Base-by-base conservation (phyloP, 352 stramenopile genomes). In the Phytopythium ostracodes region DNA sequence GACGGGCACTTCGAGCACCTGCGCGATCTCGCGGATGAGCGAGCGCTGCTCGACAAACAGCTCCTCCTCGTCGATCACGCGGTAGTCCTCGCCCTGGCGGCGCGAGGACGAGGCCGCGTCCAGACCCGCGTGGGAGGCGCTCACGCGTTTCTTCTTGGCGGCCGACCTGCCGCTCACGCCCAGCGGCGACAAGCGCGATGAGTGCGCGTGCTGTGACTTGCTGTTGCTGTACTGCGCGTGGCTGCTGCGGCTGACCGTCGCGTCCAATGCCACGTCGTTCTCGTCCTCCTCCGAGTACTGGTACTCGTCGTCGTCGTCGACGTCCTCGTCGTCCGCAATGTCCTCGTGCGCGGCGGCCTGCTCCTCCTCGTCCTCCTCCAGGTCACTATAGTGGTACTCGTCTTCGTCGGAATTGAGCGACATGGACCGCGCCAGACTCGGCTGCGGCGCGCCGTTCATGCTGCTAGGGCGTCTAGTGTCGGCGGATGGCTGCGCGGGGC, bases 351-450 rank as follows among this genome's bases (percentile, higher is more conserved):
- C 57, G 42, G 29, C 67, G 24, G 35, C 53, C 50, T 35, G 64
- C 35, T 56, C 52, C 25, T 65, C 49, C 25, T 80, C 64, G 29
- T 84, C 81, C 27, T 91, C 77, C 55, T 87, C 79, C 66, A 90
- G 62, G 64, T 94, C 82, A 64, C 83, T 92, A 72, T 92, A 92
- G 68, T 91, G 83, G 62, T 94, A 92, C 60, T 94, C 82, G 50
- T 87, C 77, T 58, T 93, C 84, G 63, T 90, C 81, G 53, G 81
- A 90, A 44, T 81, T 76, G 52, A 84, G 69, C 47, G 79, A 86
- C 47, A 77, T 71, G 46, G 72, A 56, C 29, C 46, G 35, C 58
- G 58, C 35, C 54, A 49, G 38, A 12, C 15, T 58, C 52, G 38
- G 35, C 33, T 14, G 31, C 51, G 51, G 47, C 14, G 24, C 47